Evolutionary conservation across 805 yeast genomes (phyloP).

Genomic region (Candida sonorensis): DNA sequence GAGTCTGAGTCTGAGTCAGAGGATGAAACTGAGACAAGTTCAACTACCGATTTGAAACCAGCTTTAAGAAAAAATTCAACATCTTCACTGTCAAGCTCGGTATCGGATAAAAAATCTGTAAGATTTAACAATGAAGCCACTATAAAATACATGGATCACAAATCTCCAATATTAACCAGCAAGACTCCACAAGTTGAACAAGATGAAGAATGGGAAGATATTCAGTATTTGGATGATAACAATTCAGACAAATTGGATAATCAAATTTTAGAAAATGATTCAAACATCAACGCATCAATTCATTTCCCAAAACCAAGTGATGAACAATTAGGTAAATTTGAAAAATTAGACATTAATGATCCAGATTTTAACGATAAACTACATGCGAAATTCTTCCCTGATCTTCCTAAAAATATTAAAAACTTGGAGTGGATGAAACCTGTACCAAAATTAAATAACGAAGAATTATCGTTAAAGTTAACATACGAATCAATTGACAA

Average conservation of each 20-base stretch:
- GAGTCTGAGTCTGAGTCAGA: slow-evolving; percentile 7
- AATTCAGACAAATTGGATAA: slow-evolving; percentile 35
- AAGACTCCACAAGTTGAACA: no score
- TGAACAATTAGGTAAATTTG: slow-evolving; percentile 22
- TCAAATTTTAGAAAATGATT: slow-evolving; percentile 26
- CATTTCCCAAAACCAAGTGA: slow-evolving; percentile 59
- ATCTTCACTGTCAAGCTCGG: slow-evolving; percentile 6
- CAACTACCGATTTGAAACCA: slow-evolving; percentile 14
- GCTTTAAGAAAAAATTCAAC: slow-evolving; percentile 15
- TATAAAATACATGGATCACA: slow-evolving; percentile 21
- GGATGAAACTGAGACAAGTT: neutral
- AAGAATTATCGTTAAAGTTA: slow-evolving; percentile 24
- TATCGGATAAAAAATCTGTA: slow-evolving; percentile 21
- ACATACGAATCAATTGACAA: slow-evolving; percentile 53
- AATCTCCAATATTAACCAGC: neutral
- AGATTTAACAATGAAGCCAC: slow-evolving; percentile 27
- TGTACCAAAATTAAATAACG: slow-evolving; percentile 48
- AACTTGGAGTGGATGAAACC: slow-evolving; percentile 91
- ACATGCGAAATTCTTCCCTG: slow-evolving; percentile 84
- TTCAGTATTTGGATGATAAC: slow-evolving; percentile 41
- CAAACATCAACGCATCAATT: slow-evolving; percentile 34
- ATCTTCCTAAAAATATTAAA: slow-evolving; percentile 73
- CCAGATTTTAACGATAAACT: slow-evolving; percentile 73
- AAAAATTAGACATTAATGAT: slow-evolving; percentile 52
- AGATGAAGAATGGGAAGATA: slow-evolving; percentile 42